Conservation (phyloP, 805 yeast genomes). For the Barnettozyma sp. region DNA sequence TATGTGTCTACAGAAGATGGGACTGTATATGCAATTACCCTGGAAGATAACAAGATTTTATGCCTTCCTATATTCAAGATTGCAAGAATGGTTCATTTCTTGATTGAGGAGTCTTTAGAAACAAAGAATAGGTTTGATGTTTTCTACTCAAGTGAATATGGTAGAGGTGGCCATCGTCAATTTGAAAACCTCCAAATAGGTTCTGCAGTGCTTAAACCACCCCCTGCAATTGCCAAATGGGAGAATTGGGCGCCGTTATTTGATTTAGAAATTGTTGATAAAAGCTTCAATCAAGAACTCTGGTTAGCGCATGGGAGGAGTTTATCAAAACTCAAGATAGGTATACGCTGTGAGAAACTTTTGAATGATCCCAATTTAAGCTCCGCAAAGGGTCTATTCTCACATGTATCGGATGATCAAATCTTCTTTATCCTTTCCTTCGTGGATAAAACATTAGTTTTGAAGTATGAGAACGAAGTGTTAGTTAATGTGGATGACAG, state of each 20-base stretch:
- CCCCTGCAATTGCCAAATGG: constrained; percentile 23
- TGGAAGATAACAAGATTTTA: constrained; percentile 19
- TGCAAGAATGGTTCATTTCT: constrained; percentile 28
- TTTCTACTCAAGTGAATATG: constrained; percentile 35
- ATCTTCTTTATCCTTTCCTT: constrained; percentile 31
- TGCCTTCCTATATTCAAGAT: constrained; percentile 31
- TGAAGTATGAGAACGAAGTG: constrained; percentile 27
- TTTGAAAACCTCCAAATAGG: constrained; percentile 24
- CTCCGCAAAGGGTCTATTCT: constrained; percentile 14
- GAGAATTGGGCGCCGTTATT: constrained; percentile 43
- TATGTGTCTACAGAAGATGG: constrained; percentile 25
- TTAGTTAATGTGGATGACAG: constrained; percentile 24
- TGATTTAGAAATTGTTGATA: constrained; percentile 31
- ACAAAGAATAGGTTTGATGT: constrained; percentile 14
- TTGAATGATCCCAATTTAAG: constrained; percentile 15
- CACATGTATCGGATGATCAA: constrained; percentile 15
- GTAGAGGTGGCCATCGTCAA: constrained; percentile 32
- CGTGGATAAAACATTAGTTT: constrained; percentile 32
- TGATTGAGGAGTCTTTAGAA: constrained; percentile 14
- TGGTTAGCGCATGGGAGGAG: constrained; percentile 27
- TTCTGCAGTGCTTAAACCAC: constrained; percentile 10
- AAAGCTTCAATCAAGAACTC: constrained; percentile 30
- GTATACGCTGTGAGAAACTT: constrained; percentile 15
- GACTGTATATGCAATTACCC: constrained; percentile 17
- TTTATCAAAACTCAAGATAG: constrained; percentile 16